These are phyloP conservation scores for Phytophthora pluvialis DNA, from an alignment of 352 stramenopile genomes.

Conservation along the genomic window DNA sequence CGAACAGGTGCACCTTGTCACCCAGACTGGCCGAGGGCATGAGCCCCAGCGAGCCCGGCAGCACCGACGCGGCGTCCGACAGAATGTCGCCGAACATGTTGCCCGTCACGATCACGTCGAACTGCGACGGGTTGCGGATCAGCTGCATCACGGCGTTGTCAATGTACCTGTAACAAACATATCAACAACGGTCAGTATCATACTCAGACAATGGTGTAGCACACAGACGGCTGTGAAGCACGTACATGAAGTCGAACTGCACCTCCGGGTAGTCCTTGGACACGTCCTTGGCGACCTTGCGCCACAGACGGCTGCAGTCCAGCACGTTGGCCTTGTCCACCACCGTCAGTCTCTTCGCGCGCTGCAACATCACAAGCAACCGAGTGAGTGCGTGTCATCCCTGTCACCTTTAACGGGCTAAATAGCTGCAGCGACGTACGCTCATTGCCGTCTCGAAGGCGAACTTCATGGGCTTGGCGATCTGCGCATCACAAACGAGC, in stretches of 20 bases:
- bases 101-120: slow-evolving; percentile 98
- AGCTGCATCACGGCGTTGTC: slow-evolving; percentile 99
- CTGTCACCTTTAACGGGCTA: too few relatives aligned
- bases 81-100: slow-evolving; percentile 99
- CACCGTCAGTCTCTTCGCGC: slow-evolving; percentile 94
- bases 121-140: slow-evolving; percentile 98
- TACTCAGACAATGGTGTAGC: too few relatives aligned
- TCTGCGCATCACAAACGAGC: slow-evolving; percentile 26
- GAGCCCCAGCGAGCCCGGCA: slow-evolving; percentile 98
- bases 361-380: slow-evolving; percentile 69
- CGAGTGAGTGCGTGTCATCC: neutral
- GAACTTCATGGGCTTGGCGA: slow-evolving; percentile 85
- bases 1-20: slow-evolving; percentile 93
- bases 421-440: slow-evolving; percentile 40
- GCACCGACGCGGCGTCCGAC: slow-evolving; percentile 97
- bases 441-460: slow-evolving; percentile 83
- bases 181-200: neutral
- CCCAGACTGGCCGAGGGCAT: slow-evolving; percentile 97
- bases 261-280: slow-evolving; percentile 93
- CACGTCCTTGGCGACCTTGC: slow-evolving; percentile 91
- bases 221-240: neutral
- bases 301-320: slow-evolving; percentile 94
- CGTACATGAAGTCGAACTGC: slow-evolving; percentile 94
- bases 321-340: slow-evolving; percentile 99
- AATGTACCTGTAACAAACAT: slow-evolving; percentile 94